Evolutionary conservation across 352 stramenopile genomes (phyloP), one percentile per base, ranked within the genome.

Genomic region (Phytophthora tubulina): DNA sequence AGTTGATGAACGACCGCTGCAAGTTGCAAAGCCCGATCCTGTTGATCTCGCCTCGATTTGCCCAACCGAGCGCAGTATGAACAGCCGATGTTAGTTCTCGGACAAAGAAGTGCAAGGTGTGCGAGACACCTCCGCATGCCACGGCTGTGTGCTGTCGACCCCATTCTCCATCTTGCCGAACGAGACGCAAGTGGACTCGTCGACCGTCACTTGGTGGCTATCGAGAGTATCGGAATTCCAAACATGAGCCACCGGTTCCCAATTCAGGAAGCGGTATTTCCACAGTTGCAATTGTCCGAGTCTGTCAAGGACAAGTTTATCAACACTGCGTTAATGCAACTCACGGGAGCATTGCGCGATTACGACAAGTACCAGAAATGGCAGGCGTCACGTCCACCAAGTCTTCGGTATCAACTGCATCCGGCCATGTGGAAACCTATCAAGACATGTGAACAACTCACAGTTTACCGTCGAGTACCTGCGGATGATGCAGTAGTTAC

Each of bases 371-470:
- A 76, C 51, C 61, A 67, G 30, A 66, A 72, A 51, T 84, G 63
- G 77, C 77, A 73, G 56, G 60, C 67, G 39, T 80, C 74, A 32
- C 68, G 74, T 31, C 60, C 74, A 15, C 70, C 65, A 46, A 76
- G 71, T 73, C 74, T 76, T 41, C 74, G 65, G 45, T 81, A 83
- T 68, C 71, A 78, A 32, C 63, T 86, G 14, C 70, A 79, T 63
- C 69, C 76, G 10, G 53, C 71, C 4, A 76, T 75, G 50, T 88
- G 80, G 80, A 79, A 79, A 46, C 63, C 70, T 0, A 56, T 88
- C 33, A 88, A 88, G 60, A 79, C 72, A 13, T 81, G 62, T 49
- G 78, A 84, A 36, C 60, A 78, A 14, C 70, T 88, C 33, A 79
- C 67, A 2, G 75, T 88, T 8, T 88, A 81, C 36, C 74, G 70